phyloP scores from a whole-genome alignment of 345 rosid species.

The Carallia brachiata region DNA sequence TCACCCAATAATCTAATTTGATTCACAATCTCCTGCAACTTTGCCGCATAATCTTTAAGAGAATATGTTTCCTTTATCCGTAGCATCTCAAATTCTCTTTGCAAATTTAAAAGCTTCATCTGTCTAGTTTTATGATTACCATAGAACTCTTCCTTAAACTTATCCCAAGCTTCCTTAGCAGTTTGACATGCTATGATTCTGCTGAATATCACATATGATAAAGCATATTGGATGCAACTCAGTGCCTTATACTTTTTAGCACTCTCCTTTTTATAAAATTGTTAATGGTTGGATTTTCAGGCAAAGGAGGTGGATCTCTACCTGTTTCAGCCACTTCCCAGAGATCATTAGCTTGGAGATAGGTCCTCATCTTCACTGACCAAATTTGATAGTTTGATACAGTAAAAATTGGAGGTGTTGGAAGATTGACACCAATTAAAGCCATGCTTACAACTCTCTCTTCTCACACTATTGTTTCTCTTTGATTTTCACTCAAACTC shows the following conservation, averaged over 20 bases:
- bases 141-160: neutral
- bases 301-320: too few species aligned
- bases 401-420: too few species aligned
- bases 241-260: neutral
- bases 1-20: neutral
- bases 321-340: too few species aligned
- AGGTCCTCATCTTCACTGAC: too few species aligned
- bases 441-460: too few species aligned
- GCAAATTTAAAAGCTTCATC: neutral
- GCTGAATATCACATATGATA: neutral
- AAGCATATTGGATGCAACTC: neutral
- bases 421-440: too few species aligned
- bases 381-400: too few species aligned
- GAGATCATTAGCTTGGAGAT: too few species aligned
- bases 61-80: neutral
- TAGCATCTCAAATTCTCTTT: neutral
- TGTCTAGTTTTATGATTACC: neutral
- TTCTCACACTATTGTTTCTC: too few species aligned
- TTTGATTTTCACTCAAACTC: too few species aligned
- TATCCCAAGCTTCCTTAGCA: neutral
- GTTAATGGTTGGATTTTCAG: neutral
- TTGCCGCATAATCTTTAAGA: neutral
- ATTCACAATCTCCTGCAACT: neutral
- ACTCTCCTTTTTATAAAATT: neutral
- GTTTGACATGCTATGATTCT: neutral